Conservation (phyloP, 2,329 filamentous ascomycete genomes). For the Sporothrix dimorphospora region DNA sequence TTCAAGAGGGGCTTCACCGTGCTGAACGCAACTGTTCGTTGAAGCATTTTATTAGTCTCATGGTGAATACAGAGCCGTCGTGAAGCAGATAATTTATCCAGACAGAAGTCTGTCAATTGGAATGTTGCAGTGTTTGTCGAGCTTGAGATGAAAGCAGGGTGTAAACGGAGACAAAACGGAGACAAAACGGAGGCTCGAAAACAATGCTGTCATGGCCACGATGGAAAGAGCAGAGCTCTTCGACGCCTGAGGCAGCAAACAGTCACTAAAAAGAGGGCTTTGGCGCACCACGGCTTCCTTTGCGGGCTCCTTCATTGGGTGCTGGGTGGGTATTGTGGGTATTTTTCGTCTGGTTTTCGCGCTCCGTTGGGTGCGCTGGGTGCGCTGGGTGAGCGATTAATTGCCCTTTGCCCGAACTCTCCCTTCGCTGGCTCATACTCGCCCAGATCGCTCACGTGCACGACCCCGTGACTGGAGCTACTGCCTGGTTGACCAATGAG, state of each 20-base stretch:
- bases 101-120: background rate
- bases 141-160: background rate
- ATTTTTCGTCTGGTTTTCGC: conserved; percentile 12
- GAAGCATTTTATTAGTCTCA: background rate
- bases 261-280: background rate
- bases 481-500: conserved; percentile 36
- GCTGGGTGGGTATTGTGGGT: background rate
- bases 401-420: conserved; percentile 29
- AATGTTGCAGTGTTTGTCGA: background rate
- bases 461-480: conserved; percentile 21
- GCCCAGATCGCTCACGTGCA: conserved; percentile 27
- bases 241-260: conserved; percentile 12
- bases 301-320: background rate
- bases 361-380: background rate
- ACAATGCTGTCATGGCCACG: conserved; percentile 5
- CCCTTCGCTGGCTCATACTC: background rate
- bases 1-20: background rate
- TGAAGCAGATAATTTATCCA: background rate
- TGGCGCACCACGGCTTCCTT: background rate
- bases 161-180: background rate
- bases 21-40: background rate
- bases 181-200: background rate
- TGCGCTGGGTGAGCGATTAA: conserved; percentile 33
- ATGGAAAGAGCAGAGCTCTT: background rate
- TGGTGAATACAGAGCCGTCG: background rate